phyloP scores from a whole-genome alignment of 1,284 basidiomycete species.

The Pseudozyma hubeiensis region DNA sequence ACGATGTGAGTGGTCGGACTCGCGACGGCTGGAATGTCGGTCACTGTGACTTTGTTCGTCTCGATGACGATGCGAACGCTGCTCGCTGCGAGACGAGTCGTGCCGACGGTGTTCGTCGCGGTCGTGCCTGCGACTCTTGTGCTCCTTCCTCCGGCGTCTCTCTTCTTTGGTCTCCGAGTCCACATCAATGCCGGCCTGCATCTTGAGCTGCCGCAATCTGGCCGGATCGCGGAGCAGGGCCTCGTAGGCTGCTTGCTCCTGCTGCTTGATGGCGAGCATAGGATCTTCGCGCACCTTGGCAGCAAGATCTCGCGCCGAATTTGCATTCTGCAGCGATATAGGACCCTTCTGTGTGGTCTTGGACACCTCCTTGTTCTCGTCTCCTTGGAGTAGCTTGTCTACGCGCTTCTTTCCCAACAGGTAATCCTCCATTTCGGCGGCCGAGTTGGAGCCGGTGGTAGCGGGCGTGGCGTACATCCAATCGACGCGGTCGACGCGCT shows the following conservation, averaged over 20 bases:
- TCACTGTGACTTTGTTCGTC: constrained; percentile 57
- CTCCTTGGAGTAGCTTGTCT: constrained; percentile 87
- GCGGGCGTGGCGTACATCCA: constrained; percentile 99
- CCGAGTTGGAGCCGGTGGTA: constrained; percentile 79
- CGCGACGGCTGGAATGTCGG: constrained; percentile 8
- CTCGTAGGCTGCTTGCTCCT: constrained; percentile 92
- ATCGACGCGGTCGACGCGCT: constrained; percentile 90
- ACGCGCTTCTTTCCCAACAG: constrained; percentile 97
- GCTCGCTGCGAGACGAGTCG: constrained; percentile 9
- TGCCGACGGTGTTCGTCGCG: constrained; percentile 12
- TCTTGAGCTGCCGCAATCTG: constrained; percentile 73
- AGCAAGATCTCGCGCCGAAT: constrained; percentile 86
- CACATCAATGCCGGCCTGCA: constrained; percentile 78
- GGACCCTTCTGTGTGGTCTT: constrained; percentile 31
- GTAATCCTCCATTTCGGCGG: constrained; percentile 90
- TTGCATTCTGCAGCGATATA: constrained; percentile 73
- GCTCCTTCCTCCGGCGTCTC: constrained; percentile 72
- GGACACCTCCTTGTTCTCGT: constrained; percentile 78
- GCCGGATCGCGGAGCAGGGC: constrained; percentile 90
- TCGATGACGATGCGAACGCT: constrained; percentile 53
- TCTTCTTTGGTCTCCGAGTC: constrained; percentile 68
- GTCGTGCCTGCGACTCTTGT: constrained; percentile 69
- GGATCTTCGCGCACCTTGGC: constrained; percentile 96
- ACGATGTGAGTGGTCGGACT: constrained; percentile 30
- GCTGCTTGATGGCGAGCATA: constrained; percentile 93